phyloP scores from a whole-genome alignment of 2,329 filamentous ascomycete species.

The Cercospora sp. region DNA sequence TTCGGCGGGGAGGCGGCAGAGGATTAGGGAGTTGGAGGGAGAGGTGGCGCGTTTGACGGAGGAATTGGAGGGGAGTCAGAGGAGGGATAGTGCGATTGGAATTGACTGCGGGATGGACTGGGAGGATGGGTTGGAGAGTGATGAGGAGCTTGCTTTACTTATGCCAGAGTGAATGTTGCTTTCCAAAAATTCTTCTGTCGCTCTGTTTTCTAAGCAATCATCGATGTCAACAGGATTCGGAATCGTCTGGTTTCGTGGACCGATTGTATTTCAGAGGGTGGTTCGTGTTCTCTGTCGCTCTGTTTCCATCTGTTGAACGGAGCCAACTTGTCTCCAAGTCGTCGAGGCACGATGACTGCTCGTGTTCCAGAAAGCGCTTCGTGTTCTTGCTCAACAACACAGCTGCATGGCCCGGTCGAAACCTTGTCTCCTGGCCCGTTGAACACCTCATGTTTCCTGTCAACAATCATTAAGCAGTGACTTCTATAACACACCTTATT shows the following conservation, averaged over 20 bases:
- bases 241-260: not conserved
- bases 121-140: not conserved
- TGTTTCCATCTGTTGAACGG: not conserved
- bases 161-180: not conserved
- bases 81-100: not conserved
- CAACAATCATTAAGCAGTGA: too few species aligned
- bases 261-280: not conserved
- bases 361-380: not conserved
- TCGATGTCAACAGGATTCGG: not conserved
- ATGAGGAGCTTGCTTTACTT: not conserved
- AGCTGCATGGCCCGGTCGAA: too few species aligned
- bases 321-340: not conserved
- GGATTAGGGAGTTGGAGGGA: not conserved
- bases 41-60: not conserved
- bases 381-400: not conserved
- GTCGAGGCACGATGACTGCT: not conserved
- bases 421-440: too few species aligned
- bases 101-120: not conserved
- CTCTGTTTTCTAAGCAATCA: not conserved
- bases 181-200: too few species aligned
- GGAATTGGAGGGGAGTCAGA: not conserved
- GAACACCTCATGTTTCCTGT: too few species aligned
- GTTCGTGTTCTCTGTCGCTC: not conserved
- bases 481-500: too few species aligned
- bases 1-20: not conserved